Conservation (phyloP, 2,329 filamentous ascomycete genomes). For the Aspergillus sp. region DNA sequence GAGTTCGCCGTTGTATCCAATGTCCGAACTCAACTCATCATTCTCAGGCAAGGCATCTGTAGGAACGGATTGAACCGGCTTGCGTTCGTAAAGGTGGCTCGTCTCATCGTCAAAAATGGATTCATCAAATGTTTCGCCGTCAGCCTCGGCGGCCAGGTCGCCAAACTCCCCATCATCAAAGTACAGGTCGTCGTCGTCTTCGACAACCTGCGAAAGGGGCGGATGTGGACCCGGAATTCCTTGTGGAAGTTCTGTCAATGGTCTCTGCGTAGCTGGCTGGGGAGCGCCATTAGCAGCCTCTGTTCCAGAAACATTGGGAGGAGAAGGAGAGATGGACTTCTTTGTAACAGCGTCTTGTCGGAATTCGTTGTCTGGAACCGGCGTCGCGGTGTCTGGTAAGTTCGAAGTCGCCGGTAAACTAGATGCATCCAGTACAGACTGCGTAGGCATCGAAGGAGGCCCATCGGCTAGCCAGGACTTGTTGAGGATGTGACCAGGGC, state of each 20-base stretch:
- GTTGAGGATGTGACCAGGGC: slow-evolving; percentile 22
- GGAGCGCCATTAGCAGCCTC: background rate
- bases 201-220: slow-evolving; percentile 9
- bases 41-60: slow-evolving; percentile 10
- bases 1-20: slow-evolving; percentile 18
- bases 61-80: slow-evolving; percentile 17
- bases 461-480: slow-evolving; percentile 35
- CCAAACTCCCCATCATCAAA: slow-evolving; percentile 49
- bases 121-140: slow-evolving; percentile 44
- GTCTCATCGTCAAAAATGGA: slow-evolving; percentile 49
- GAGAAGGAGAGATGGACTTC: background rate
- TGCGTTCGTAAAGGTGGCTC: slow-evolving; percentile 43
- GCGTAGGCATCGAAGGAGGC: slow-evolving; percentile 34
- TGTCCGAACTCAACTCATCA: slow-evolving; percentile 10
- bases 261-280: background rate
- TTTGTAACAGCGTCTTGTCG: background rate
- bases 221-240: slow-evolving; percentile 1
- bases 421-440: slow-evolving; percentile 17
- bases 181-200: slow-evolving; percentile 41
- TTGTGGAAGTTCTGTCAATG: background rate
- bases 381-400: background rate
- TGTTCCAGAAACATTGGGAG: background rate
- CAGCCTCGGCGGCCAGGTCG: slow-evolving; percentile 33
- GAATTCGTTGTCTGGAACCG: background rate
- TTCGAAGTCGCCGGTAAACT: slow-evolving; percentile 6